phyloP scores from a whole-genome alignment of 1,284 basidiomycete genomes.

The Trichosporon coremiiforme region DNA sequence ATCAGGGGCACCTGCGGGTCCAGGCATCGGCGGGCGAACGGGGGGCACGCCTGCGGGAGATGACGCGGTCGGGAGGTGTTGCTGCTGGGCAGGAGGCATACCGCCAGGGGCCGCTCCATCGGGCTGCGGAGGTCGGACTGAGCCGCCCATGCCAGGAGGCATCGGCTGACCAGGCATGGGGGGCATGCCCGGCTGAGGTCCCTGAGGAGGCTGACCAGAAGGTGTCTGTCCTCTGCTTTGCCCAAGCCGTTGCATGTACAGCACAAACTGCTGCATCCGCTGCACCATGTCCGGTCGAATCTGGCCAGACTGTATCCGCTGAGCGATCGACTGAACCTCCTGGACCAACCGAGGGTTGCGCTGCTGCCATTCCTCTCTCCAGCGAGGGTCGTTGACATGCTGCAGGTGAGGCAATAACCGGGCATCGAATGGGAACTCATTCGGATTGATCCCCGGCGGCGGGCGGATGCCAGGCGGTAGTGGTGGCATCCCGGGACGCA shows the following conservation, averaged over 20 bases:
- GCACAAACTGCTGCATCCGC: slow-evolving; percentile 45
- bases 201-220: slow-evolving; percentile 9
- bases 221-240: slow-evolving; percentile 18
- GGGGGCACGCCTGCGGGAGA: background rate
- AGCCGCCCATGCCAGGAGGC: background rate
- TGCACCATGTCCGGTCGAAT: slow-evolving; percentile 43
- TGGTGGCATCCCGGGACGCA: slow-evolving; percentile 24
- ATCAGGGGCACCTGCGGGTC: background rate
- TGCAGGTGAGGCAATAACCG: slow-evolving; percentile 40
- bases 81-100: slow-evolving; percentile 6
- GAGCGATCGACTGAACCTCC: slow-evolving; percentile 34
- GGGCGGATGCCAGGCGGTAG: slow-evolving; percentile 24
- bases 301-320: slow-evolving; percentile 34
- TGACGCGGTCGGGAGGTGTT: background rate
- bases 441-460: slow-evolving; percentile 30
- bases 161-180: background rate
- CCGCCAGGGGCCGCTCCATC: slow-evolving; percentile 21
- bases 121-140: slow-evolving; percentile 12
- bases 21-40: slow-evolving; percentile 23
- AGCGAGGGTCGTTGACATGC: slow-evolving; percentile 38
- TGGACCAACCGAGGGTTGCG: slow-evolving; percentile 38
- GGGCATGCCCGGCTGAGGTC: slow-evolving; percentile 25
- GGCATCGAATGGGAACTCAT: slow-evolving; percentile 51
- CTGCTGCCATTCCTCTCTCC: slow-evolving; percentile 42
- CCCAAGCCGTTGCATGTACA: slow-evolving; percentile 29